A percentile compares a stretch with the other conserved stretches of the same genome.
These are phyloP conservation scores for Pleurozium schreberi DNA, from an alignment of 225 moss, liverwort and hornwort genomes.

Conservation along the genomic window DNA sequence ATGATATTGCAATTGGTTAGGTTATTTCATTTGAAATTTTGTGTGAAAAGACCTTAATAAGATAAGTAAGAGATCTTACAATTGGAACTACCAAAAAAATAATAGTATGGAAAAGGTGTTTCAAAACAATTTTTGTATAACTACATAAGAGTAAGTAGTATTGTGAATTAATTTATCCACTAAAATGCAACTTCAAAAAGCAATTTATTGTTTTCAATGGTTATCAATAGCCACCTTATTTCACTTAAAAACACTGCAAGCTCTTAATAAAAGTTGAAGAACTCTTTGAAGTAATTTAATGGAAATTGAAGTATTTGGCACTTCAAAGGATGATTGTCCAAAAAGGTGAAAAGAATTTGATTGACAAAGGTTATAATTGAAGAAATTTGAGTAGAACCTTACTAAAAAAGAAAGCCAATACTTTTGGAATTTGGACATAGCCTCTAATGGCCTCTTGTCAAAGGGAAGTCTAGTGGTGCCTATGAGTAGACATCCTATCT, in stretches of 20 bases:
- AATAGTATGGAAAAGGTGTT: neutral
- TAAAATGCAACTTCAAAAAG: no score
- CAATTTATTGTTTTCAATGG: no score
- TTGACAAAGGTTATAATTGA: neutral
- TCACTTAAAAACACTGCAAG: accelerated
- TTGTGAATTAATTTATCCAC: no score
- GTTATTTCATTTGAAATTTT: neutral
- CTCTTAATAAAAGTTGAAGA: neutral
- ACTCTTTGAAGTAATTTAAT: neutral
- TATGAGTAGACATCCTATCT: no score
- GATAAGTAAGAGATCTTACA: no score
- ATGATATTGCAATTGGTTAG: neutral
- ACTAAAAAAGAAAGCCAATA: accelerated
- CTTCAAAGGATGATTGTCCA: neutral
- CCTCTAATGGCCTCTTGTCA: accelerated
- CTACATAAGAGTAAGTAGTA: no score
- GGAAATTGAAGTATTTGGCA: neutral
- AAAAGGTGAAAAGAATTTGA: neutral
- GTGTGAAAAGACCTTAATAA: neutral
- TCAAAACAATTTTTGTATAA: accelerated
- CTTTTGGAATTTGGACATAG: neutral
- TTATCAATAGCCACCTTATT: no score
- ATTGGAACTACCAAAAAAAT: neutral
- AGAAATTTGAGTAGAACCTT: neutral
- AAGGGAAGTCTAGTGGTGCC: neutral